These are phyloP conservation scores for Leccinum broughii DNA, from an alignment of 768 basidiomycete species.

Conservation along the genomic window DNA sequence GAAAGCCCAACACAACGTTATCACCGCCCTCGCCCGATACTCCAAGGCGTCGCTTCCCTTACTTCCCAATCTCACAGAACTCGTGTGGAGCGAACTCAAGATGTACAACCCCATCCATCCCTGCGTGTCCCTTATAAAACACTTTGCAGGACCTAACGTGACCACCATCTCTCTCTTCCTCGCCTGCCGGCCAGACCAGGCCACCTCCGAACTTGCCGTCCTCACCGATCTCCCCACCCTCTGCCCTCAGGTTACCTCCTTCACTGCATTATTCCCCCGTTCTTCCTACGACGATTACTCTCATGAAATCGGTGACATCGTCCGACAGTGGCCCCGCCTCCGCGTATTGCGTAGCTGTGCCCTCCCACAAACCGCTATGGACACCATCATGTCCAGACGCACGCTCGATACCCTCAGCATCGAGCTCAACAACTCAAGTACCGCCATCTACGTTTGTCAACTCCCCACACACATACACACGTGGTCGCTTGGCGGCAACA, in stretches of 20 bases:
- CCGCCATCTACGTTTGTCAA: constrained; percentile 19
- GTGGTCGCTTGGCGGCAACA: constrained; percentile 27
- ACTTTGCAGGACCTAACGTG: constrained; percentile 25
- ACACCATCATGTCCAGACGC: constrained; percentile 11
- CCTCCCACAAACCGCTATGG: constrained; percentile 24
- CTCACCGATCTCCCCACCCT: constrained; percentile 20
- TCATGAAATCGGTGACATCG: constrained; percentile 26
- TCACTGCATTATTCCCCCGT: constrained; percentile 28
- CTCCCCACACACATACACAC: constrained; percentile 21
- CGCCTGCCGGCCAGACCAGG: constrained; percentile 27
- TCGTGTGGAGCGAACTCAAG: constrained; percentile 28
- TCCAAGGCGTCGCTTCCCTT: constrained; percentile 18
- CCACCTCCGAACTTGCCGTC: constrained; percentile 21
- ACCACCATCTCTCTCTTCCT: constrained; percentile 23
- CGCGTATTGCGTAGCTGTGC: constrained; percentile 21
- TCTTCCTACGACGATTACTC: constrained; percentile 31
- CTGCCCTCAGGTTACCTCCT: constrained; percentile 30
- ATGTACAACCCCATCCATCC: constrained; percentile 26
- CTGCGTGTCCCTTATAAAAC: constrained; percentile 24
- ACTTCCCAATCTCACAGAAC: constrained; percentile 27
- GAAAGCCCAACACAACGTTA: constrained; percentile 18
- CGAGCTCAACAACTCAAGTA: constrained; percentile 29
- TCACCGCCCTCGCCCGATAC: constrained; percentile 16
- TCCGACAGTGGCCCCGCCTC: constrained; percentile 21
- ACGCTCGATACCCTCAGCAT: constrained; percentile 24